Conservation (phyloP, 2,329 filamentous ascomycete genomes). For the Xylogone sp. region DNA sequence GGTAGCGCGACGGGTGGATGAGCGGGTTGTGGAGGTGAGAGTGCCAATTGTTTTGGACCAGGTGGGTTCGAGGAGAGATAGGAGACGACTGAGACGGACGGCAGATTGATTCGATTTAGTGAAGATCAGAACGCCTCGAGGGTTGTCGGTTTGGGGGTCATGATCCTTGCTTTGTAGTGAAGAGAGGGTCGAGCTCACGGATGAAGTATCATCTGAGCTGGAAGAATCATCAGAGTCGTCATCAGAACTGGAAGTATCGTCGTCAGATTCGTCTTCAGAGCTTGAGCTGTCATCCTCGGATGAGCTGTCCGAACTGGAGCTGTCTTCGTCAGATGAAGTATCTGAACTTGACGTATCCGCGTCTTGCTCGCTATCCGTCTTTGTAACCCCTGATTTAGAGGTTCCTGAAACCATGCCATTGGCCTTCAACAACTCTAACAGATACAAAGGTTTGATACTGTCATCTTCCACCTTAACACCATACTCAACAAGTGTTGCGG, state of each 20-base stretch:
- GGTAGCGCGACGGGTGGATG: conserved; percentile 63
- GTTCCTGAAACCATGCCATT: conserved; percentile 38
- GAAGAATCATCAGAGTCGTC: conserved; percentile 5
- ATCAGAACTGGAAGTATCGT: conserved; percentile 5
- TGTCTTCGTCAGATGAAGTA: conserved; percentile 13
- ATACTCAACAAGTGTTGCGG: conserved; percentile 57
- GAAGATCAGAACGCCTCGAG: conserved; percentile 66
- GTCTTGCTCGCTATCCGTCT: conserved; percentile 30
- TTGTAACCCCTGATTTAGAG: conserved; percentile 32
- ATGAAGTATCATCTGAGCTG: conserved; percentile 2
- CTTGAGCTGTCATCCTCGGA: conserved; percentile 9
- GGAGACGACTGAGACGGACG: conserved; percentile 77
- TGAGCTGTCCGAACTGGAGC: conserved; percentile 10
- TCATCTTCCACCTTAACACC: conserved; percentile 66
- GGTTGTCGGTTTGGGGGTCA: conserved; percentile 8
- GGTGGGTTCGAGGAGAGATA: conserved; percentile 61
- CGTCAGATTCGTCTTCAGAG: conserved; percentile 2
- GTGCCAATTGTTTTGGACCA: conserved; percentile 59
- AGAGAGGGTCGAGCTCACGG: not conserved
- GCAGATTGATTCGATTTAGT: conserved; percentile 88
- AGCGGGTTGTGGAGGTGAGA: conserved; percentile 75
- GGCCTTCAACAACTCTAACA: conserved; percentile 70
- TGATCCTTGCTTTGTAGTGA: not conserved
- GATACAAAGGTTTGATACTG: conserved; percentile 74
- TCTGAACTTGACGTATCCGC: conserved; percentile 22